These are phyloP conservation scores for Fusarium sp. DNA, from an alignment of 2,329 filamentous ascomycete genomes.

Conservation along the genomic window DNA sequence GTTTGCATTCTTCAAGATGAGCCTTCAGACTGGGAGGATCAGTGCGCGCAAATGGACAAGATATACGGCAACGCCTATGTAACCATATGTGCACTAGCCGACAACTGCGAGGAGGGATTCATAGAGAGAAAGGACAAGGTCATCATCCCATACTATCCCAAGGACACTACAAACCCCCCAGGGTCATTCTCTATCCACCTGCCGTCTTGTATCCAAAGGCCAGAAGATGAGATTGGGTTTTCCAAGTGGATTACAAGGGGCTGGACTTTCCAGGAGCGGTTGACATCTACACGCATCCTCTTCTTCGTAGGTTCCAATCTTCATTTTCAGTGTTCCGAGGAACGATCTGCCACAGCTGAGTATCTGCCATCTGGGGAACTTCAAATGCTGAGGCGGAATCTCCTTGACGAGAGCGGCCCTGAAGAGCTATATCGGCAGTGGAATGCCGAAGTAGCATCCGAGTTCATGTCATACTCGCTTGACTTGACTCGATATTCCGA, in stretches of 20 bases:
- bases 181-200: not conserved
- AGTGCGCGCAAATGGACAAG: not conserved
- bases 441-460: not conserved
- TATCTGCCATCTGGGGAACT: too few species aligned
- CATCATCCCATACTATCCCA: not conserved
- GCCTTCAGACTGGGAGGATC: not conserved
- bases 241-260: too few species aligned
- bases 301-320: not conserved
- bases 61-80: slow-evolving; percentile 4
- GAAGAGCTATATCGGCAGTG: not conserved
- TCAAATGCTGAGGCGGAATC: not conserved
- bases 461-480: not conserved
- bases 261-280: not conserved
- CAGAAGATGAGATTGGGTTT: too few species aligned
- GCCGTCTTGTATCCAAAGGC: not conserved
- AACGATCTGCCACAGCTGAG: too few species aligned
- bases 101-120: slow-evolving; percentile 1
- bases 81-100: not conserved
- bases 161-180: not conserved
- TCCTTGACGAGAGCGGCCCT: not conserved
- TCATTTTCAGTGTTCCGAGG: not conserved
- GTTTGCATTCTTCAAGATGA: slow-evolving; percentile 4
- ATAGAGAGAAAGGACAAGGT: not conserved
- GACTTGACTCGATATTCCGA: not conserved
- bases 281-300: not conserved